Conservation (phyloP, 1,284 basidiomycete species). For the Vanrija sp. region DNA sequence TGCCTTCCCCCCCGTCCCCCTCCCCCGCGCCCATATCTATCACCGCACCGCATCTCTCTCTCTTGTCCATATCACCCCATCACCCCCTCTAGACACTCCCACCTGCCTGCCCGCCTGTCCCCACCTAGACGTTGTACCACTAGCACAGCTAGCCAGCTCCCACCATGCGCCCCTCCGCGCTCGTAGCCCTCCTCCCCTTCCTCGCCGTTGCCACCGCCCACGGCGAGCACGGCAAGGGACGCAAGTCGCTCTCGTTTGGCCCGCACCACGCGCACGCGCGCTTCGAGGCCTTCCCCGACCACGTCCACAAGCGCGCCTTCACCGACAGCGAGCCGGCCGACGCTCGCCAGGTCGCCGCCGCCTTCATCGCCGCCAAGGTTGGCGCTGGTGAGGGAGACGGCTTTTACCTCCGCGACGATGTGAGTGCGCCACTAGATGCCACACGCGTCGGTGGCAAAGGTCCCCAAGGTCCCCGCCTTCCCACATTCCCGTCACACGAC, state of each 20-base stretch:
- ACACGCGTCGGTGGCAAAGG: neutral
- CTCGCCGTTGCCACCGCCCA: conserved; percentile 20
- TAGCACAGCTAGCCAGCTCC: neutral
- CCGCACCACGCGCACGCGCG: conserved; percentile 67
- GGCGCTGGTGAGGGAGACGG: conserved; percentile 29
- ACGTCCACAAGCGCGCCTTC: no score
- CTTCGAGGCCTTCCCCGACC: conserved; percentile 57
- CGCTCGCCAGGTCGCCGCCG: conserved; percentile 25
- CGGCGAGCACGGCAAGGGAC: conserved; percentile 24
- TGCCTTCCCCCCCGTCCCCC: neutral
- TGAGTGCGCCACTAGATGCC: conserved; percentile 31
- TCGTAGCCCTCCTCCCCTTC: conserved; percentile 44
- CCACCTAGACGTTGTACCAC: neutral
- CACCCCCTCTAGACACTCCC: conserved; percentile 1
- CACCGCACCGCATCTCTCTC: neutral
- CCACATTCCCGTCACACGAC: neutral
- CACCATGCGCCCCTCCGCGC: conserved; percentile 43
- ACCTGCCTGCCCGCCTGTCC: neutral
- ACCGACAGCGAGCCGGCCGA: conserved; percentile 13
- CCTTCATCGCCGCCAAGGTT: conserved; percentile 29
- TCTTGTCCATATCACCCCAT: neutral
- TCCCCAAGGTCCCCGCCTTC: neutral
- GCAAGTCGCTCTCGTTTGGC: conserved; percentile 78
- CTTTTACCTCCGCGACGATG: conserved; percentile 48
- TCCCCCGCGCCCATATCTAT: conserved; percentile 1